Percentiles rank a stretch among this genome's conserved stretches.
Conservation (phyloP, 495 filamentous ascomycete species). For the Xylaria intraflava region DNA sequence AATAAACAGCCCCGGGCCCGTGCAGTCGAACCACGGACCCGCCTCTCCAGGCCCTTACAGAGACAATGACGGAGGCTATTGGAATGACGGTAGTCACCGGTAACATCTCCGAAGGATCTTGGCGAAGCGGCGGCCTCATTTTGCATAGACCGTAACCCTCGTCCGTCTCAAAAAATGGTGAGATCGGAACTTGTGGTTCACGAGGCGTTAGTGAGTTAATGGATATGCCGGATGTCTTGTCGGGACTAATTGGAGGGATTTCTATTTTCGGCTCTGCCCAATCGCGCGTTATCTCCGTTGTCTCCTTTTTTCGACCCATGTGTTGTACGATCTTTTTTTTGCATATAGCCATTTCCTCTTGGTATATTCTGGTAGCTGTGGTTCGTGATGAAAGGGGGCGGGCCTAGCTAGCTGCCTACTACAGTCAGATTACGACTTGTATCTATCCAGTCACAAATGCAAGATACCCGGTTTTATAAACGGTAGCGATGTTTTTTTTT, state of each 20-base stretch:
- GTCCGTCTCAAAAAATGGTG: background rate
- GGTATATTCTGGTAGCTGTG: background rate
- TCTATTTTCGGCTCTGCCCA: background rate
- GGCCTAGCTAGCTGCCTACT: no score
- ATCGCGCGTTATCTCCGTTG: background rate
- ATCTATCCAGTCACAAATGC: conserved; percentile 5
- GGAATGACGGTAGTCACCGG: background rate
- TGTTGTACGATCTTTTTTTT: background rate
- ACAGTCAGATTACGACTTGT: background rate
- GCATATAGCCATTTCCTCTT: background rate
- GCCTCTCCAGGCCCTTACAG: conserved; percentile 10
- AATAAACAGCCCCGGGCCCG: conserved; percentile 14
- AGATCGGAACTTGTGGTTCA: background rate
- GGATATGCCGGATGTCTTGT: background rate
- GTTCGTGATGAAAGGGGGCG: background rate
- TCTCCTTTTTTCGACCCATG: background rate
- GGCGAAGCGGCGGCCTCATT: background rate
- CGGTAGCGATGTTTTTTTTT: no score
- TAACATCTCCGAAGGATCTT: background rate
- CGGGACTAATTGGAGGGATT: background rate
- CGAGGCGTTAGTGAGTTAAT: conserved; percentile 5
- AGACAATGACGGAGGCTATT: conserved; percentile 1
- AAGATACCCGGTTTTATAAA: no score
- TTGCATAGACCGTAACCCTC: background rate
- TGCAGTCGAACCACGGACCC: conserved; percentile 12